phyloP scores from a whole-genome alignment of 1,284 basidiomycete species.

The Trametes polyzona region DNA sequence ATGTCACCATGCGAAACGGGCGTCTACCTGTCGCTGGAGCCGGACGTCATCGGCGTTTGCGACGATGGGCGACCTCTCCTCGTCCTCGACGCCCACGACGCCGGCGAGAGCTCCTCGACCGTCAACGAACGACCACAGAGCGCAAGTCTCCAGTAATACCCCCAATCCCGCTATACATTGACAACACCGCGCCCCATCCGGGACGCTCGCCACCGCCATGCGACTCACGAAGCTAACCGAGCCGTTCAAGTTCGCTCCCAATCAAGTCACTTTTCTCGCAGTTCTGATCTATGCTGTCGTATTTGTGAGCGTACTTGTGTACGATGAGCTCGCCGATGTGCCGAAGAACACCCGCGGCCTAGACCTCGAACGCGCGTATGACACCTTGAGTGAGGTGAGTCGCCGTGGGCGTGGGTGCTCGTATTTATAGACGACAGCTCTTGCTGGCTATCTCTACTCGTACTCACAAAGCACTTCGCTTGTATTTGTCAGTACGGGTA shows the following conservation, averaged over 20 bases:
- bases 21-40: neutral
- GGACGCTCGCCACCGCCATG: neutral
- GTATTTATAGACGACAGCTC: too few relatives aligned
- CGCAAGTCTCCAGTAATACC: too few relatives aligned
- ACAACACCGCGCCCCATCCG: too few relatives aligned
- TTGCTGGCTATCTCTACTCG: too few relatives aligned
- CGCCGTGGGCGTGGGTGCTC: too few relatives aligned
- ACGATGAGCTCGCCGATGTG: constrained; percentile 55
- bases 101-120: neutral
- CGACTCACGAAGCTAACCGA: constrained; percentile 4
- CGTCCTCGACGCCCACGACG: neutral
- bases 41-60: neutral
- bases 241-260: constrained; percentile 31
- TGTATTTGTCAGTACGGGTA: too few relatives aligned
- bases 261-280: constrained; percentile 56
- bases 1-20: neutral
- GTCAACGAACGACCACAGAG: too few relatives aligned
- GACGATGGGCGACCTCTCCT: neutral
- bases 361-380: constrained; percentile 59
- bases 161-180: too few relatives aligned
- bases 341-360: constrained; percentile 54
- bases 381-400: constrained; percentile 61
- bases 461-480: too few relatives aligned
- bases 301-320: constrained; percentile 54
- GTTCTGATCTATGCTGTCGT: constrained; percentile 56